These are phyloP conservation scores for Zizania latifolia DNA, from an alignment of 176 grass and related monocot species.

Conservation along the genomic window DNA sequence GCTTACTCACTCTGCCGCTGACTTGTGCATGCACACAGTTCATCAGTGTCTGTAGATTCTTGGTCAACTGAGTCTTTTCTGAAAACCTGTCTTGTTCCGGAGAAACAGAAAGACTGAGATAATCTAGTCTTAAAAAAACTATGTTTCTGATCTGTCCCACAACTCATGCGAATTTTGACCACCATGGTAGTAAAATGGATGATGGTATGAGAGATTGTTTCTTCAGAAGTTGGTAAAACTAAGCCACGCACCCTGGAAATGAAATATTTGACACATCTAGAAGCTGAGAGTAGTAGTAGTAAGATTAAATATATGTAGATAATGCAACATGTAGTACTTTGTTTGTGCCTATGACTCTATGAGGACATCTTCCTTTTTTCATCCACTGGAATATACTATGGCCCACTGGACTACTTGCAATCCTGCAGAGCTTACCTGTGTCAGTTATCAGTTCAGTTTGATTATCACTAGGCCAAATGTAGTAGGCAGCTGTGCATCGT, in stretches of 20 bases:
- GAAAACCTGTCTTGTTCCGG: not conserved
- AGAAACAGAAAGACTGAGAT: not conserved
- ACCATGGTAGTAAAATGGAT: too few species aligned
- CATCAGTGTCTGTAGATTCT: not conserved
- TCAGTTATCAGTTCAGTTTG: not conserved
- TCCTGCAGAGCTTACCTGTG: not conserved
- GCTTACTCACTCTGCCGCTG: not conserved
- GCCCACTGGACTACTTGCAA: constrained; percentile 19
- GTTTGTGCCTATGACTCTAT: not conserved
- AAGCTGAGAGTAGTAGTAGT: too few species aligned
- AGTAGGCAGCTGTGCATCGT: too few species aligned
- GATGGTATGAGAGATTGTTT: not conserved
- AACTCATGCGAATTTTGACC: not conserved
- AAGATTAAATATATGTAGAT: not conserved
- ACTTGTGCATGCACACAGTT: not conserved
- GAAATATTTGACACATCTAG: not conserved
- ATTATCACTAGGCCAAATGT: constrained; percentile 1
- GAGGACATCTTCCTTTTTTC: not conserved
- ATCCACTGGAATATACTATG: not conserved
- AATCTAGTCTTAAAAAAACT: not conserved
- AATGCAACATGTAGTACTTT: not conserved
- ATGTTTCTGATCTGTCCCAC: not conserved
- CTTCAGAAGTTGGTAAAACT: not conserved
- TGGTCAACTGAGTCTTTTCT: not conserved
- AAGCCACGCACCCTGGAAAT: not conserved